A percentile compares a stretch with the other conserved stretches of the same genome.
phyloP scores from a whole-genome alignment of 306 rosid genomes.

The Benincasa hispida region DNA sequence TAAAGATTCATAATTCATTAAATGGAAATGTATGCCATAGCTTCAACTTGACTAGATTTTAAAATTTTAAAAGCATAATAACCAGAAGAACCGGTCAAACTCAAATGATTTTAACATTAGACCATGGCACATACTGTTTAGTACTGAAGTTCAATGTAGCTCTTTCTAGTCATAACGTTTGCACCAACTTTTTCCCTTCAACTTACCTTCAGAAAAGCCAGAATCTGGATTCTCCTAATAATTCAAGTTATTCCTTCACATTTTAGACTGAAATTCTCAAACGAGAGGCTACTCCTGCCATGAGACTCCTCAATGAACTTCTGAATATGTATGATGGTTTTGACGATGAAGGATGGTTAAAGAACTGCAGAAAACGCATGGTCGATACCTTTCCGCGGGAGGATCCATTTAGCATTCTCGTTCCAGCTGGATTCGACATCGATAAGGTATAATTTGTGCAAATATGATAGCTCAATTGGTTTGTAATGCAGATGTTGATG shows the following conservation, averaged over 20 bases:
- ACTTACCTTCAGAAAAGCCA: not conserved
- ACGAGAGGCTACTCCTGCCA: conserved; percentile 77
- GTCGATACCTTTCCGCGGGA: conserved; percentile 67
- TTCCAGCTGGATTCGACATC: conserved; percentile 78
- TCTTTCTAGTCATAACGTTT: no score
- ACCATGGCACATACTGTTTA: no score
- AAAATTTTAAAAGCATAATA: no score
- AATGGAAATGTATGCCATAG: not conserved
- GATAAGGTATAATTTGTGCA: conserved; percentile 46
- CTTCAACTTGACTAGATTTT: not conserved
- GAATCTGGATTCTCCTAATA: not conserved
- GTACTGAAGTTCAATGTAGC: no score
- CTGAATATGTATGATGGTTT: conserved; percentile 67
- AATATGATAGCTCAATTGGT: not conserved
- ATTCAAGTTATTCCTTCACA: not conserved
- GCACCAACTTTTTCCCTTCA: not conserved
- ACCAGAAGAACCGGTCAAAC: no score
- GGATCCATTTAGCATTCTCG: conserved; percentile 86
- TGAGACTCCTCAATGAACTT: conserved; percentile 87
- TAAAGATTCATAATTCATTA: not conserved
- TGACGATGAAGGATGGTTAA: conserved; percentile 64
- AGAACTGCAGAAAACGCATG: conserved; percentile 62
- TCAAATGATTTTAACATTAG: no score
- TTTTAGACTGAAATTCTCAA: conserved; percentile 80
- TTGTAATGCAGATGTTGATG: not conserved